A percentile compares a stretch with the other conserved stretches of the same genome.
These are phyloP conservation scores for Trypanosoma cruzi DNA, from an alignment of 208 protist species.

Conservation along the genomic window DNA sequence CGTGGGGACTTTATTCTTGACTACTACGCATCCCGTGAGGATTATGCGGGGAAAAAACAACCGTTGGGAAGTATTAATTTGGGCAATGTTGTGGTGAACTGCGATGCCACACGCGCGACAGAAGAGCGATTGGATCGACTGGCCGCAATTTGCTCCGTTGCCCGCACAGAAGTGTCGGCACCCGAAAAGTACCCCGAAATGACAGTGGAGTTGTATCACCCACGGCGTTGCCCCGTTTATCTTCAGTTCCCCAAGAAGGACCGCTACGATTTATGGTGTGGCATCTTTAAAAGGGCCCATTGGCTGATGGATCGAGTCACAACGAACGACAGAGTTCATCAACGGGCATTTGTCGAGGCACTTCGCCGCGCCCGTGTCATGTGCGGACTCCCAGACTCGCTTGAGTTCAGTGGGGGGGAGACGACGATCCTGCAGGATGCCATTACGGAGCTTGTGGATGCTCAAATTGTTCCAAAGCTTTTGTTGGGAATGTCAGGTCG, in stretches of 20 bases:
- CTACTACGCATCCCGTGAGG: slow-evolving; percentile 20
- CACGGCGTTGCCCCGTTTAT: slow-evolving; percentile 3
- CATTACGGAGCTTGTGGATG: slow-evolving; percentile 19
- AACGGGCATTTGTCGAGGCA: slow-evolving; percentile 23
- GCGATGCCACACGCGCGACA: slow-evolving; percentile 10
- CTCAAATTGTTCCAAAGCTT: slow-evolving; percentile 19
- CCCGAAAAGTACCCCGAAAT: slow-evolving; percentile 9
- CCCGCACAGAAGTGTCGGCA: not conserved
- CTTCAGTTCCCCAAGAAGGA: slow-evolving; percentile 21
- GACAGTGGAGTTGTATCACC: slow-evolving; percentile 23
- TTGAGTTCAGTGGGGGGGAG: slow-evolving; percentile 18
- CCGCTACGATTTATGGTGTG: slow-evolving; percentile 14
- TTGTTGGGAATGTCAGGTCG: not conserved
- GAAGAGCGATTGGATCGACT: slow-evolving; percentile 4
- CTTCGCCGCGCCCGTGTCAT: slow-evolving; percentile 19
- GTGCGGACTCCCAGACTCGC: slow-evolving; percentile 17
- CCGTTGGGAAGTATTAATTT: slow-evolving; percentile 24
- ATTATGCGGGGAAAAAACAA: not conserved
- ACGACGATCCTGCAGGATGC: slow-evolving; percentile 17
- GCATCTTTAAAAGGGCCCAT: slow-evolving; percentile 10
- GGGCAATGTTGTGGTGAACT: not conserved
- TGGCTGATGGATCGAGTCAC: slow-evolving; percentile 11
- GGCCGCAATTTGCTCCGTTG: not conserved
- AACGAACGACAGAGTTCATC: slow-evolving; percentile 9
- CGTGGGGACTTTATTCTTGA: slow-evolving; percentile 23